Base-by-base conservation (phyloP, 1,284 basidiomycete genomes). In the Ceratobasidium sp. region DNA sequence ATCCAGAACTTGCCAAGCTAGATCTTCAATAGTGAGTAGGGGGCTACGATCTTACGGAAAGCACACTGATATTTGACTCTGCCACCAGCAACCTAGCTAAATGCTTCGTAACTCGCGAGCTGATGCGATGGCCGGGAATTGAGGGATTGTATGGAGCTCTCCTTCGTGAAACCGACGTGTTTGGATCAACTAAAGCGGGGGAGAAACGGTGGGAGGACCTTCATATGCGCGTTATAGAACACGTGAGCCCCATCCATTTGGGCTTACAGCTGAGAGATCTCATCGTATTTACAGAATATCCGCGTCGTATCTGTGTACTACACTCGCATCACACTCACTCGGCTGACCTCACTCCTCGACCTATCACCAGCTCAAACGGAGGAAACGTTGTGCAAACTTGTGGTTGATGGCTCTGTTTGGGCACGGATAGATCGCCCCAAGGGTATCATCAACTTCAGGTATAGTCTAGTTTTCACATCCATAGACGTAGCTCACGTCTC, bases 121-220 rank as follows among this genome's bases (percentile, higher is more conserved):
- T 99, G 53, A 98, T 98, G 94, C 85, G 97, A 74, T 99, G 97
- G 97, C 95, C 97, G 0, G 94, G 95, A n/a, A 96, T 99, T 65
- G 91, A 96, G 79, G 83, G 85, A 5, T 85, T 98, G 18, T 99
- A 98, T 79, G 96, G 95, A 32, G 87, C 90, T 6, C 91, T 91
- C 76, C 82, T 99, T 64, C 88, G 89, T 61, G 85, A 87, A 77
- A 95, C 94, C 0, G 86, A 89, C 3, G 92, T 98, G 2, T 99
- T 99, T 79, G 86, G 86, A 14, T 81, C 84, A 28, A 78, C 73
- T 1, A 77, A 80, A 41, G 58, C 60, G 1, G 73, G 71, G 23
- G 70, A 92, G 71, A 90, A 92, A 76, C 87, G 94, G 74, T 99
- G 96, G 96, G 92, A 97, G 79, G 93, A 97, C 77, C 86, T 99